Evolutionary conservation across 129 eudicot species (phyloP).

Genomic region (Heracleum sosnowskyi): DNA sequence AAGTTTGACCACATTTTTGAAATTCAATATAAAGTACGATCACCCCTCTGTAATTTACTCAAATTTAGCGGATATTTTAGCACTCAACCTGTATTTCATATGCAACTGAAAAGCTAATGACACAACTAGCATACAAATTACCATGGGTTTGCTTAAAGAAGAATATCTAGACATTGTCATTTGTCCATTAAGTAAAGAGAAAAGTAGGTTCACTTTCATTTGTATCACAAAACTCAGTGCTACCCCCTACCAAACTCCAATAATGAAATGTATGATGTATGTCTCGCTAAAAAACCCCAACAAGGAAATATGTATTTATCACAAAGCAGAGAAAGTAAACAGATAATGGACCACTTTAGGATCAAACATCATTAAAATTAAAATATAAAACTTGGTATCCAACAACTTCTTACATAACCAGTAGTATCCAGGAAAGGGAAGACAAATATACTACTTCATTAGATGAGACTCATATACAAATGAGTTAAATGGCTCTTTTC

Average conservation of each 20-base stretch:
- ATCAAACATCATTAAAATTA: neutral
- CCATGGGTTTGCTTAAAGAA: too few species aligned
- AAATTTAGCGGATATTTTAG: too few species aligned
- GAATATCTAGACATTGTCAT: neutral
- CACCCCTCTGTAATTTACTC: too few species aligned
- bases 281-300: neutral
- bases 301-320: neutral
- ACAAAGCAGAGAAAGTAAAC: neutral
- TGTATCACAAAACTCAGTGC: too few species aligned
- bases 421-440: neutral
- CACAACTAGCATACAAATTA: too few species aligned
- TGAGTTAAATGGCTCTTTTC: neutral
- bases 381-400: neutral
- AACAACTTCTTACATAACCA: neutral
- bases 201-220: neutral
- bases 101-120: too few species aligned
- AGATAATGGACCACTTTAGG: neutral
- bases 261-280: neutral
- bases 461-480: constrained; percentile 1
- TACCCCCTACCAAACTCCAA: neutral
- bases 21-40: too few species aligned
- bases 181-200: neutral
- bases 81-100: too few species aligned
- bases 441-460: neutral
- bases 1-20: too few species aligned